A percentile compares a stretch with the other conserved stretches of the same genome.
Evolutionary conservation across 2,329 filamentous ascomycete genomes (phyloP).

Genomic region (Trichoderma polysporum): DNA sequence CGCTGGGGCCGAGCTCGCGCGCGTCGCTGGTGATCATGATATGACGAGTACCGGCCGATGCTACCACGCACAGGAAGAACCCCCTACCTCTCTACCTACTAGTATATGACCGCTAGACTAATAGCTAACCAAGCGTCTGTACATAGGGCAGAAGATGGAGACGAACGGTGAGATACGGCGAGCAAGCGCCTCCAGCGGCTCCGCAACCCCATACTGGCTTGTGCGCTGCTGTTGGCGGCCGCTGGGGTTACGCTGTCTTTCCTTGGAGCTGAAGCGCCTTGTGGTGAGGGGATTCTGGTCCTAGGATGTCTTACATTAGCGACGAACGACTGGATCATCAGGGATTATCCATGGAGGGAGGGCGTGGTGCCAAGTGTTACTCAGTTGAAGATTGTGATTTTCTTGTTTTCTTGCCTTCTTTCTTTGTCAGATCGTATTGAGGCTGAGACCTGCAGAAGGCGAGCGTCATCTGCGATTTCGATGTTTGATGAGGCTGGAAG

Average conservation of each 20-base stretch:
- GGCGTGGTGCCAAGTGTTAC: not conserved
- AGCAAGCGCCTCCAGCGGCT: constrained; percentile 18
- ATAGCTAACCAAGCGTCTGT: not conserved
- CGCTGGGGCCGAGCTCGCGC: constrained; percentile 15
- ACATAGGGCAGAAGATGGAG: constrained; percentile 16
- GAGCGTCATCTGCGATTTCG: constrained; percentile 5
- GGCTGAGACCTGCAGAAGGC: not conserved
- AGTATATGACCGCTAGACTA: not conserved
- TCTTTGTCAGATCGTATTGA: not conserved
- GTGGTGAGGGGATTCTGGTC: constrained; percentile 15
- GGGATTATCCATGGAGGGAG: constrained; percentile 18
- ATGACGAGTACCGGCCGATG: constrained; percentile 18
- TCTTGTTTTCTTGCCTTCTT: not conserved
- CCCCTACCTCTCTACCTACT: not conserved
- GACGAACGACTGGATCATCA: not conserved
- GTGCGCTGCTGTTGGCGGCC: constrained; percentile 17
- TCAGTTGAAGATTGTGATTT: not conserved
- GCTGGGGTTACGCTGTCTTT: constrained; percentile 6
- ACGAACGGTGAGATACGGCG: constrained; percentile 21
- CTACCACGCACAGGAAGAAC: not conserved
- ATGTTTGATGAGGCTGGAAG: constrained; percentile 8
- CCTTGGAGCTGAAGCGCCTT: not conserved
- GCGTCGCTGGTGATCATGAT: constrained; percentile 18
- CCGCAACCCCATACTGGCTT: constrained; percentile 20
- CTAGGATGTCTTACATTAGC: constrained; percentile 20